Evolutionary conservation across 306 rosid species (phyloP).

Genomic region (Cucurbita moschata): DNA sequence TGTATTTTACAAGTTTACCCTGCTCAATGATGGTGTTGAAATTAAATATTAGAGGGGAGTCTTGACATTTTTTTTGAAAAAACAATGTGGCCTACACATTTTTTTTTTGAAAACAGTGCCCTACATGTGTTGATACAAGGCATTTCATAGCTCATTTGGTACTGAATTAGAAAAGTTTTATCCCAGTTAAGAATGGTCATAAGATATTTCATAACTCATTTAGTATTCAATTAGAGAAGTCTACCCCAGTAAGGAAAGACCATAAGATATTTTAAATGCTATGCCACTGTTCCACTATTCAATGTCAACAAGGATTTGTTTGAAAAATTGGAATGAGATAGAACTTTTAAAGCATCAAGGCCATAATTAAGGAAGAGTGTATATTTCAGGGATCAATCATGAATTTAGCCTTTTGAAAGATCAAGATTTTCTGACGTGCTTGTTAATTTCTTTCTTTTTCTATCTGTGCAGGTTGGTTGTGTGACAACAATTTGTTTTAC

Average conservation of each 20-base stretch:
- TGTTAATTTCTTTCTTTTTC: not conserved
- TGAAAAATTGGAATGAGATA: not conserved
- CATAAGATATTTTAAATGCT: not conserved
- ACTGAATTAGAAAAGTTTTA: not conserved
- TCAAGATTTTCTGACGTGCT: not conserved
- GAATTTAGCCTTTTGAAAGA: not conserved
- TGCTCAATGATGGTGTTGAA: not conserved
- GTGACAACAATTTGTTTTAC: constrained; percentile 60
- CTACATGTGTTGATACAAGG: not conserved
- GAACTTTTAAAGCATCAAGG: not conserved
- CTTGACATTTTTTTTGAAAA: not conserved
- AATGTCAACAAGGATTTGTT: not conserved
- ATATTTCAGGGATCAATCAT: not conserved
- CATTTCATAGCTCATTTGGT: not conserved
- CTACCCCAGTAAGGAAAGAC: too few species aligned
- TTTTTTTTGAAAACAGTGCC: too few species aligned
- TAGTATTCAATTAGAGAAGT: not conserved
- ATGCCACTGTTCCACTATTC: not conserved
- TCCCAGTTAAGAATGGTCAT: not conserved
- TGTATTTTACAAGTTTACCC: not conserved
- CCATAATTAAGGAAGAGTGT: not conserved
- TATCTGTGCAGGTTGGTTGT: constrained; percentile 47
- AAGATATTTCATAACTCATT: not conserved
- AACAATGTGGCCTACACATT: too few species aligned
- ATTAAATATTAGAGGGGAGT: not conserved